Evolutionary conservation across 768 basidiomycete genomes (phyloP), one percentile per base, ranked within the genome.

Genomic region (Boletus rubropictus): DNA sequence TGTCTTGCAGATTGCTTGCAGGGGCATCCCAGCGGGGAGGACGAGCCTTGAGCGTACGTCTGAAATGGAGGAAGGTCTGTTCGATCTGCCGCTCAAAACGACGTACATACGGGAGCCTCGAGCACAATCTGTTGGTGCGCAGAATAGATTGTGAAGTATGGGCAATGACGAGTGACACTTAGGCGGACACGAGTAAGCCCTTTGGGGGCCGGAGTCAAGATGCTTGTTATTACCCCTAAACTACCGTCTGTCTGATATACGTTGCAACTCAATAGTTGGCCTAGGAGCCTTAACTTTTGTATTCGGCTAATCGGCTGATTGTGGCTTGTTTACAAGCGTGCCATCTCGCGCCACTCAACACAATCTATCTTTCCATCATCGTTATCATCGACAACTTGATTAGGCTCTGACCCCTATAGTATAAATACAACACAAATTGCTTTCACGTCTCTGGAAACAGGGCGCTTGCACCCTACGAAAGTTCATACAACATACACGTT

Each of bases 401-500:
- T 27, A 40, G 7, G 17, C 27, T 14, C 6, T 27, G 6, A n/a
- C 7, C 5, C 18, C 17, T 40, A 18, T 14, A 2, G 8, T 8
- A 25, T 21, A 42, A n/a, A 42, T 60, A 50, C 40, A 58, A 58
- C 24, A 51, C 21, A 59, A 44, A 51, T 55, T 37, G 15, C 8
- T 39, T 42, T 36, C 18, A 12, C 18, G 7, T n/a, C 20, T 24
- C 32, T n/a, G 32, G 32, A 48, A 12, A 51, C 28, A n/a, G 24
- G 36, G 31, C 28, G 44, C 53, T 14, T 20, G 39, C 38, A 20
- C n/a, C 39, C 24, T n/a, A 28, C 8, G 8, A 22, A 43, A 28
- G 21, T 15, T 78, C 68, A 80, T 46, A 81, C 69, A 40, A 81
- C 67, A 60, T 78, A 81, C 32, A 81, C 77, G 42, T 79, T 76